Percentiles rank a stretch among this genome's conserved stretches.
Conservation (phyloP, 495 filamentous ascomycete species). For the Neurospora cerealis region DNA sequence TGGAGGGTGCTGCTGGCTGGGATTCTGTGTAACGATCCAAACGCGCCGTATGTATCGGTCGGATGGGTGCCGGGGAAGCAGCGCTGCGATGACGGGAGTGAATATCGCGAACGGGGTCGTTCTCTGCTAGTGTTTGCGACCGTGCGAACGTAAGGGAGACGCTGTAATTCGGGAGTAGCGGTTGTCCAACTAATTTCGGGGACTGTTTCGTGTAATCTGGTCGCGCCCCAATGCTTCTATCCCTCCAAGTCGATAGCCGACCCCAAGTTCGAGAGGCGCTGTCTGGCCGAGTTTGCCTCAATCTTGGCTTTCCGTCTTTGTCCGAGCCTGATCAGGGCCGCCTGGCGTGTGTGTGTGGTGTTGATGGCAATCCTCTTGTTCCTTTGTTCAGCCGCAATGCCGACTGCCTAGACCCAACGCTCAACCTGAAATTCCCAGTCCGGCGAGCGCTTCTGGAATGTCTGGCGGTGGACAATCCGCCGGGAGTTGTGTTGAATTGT, state of each 20-base stretch:
- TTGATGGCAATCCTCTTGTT: background rate
- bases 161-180: background rate
- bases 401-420: background rate
- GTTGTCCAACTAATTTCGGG: background rate
- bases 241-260: background rate
- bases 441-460: background rate
- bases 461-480: background rate
- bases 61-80: background rate
- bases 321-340: background rate
- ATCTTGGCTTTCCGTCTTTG: background rate
- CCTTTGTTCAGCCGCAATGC: background rate
- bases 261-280: background rate
- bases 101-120: background rate
- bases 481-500: background rate
- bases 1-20: background rate
- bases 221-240: background rate
- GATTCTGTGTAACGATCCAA: conserved; percentile 24
- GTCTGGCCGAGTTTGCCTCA: background rate
- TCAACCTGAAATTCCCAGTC: background rate
- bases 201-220: background rate
- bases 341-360: background rate
- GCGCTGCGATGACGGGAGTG: background rate
- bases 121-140: conserved; percentile 1
- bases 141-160: background rate
- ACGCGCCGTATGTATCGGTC: conserved; percentile 8